Percentiles rank a stretch among this genome's conserved stretches.
Conservation (phyloP, 768 basidiomycete species). For the Trametes cingulata region DNA sequence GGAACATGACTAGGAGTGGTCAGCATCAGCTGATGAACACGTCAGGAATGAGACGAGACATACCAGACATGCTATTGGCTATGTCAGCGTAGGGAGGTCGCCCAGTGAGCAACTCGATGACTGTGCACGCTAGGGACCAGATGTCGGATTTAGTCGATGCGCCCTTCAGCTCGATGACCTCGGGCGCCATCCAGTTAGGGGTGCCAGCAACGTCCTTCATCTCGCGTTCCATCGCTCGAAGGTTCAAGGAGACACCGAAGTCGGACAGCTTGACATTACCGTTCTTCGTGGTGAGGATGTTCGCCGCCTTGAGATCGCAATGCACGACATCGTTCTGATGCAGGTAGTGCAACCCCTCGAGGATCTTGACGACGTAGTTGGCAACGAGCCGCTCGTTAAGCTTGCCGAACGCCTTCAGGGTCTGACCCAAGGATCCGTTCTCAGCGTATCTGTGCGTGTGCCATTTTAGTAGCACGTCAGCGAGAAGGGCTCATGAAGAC, state of each 20-base stretch:
- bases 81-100: slow-evolving; percentile 91
- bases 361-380: slow-evolving; percentile 92
- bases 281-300: slow-evolving; percentile 97
- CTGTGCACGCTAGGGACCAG: slow-evolving; percentile 94
- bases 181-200: slow-evolving; percentile 99
- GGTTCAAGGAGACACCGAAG: slow-evolving; percentile 95
- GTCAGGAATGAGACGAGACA: background rate
- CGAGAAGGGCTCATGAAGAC: slow-evolving; percentile 34
- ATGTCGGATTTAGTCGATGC: slow-evolving; percentile 93
- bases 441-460: slow-evolving; percentile 82
- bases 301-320: slow-evolving; percentile 97
- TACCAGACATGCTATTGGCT: slow-evolving; percentile 87
- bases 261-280: slow-evolving; percentile 97
- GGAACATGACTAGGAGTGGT: slow-evolving; percentile 78
- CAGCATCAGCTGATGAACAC: background rate
- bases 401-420: slow-evolving; percentile 90
- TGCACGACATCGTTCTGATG: slow-evolving; percentile 91
- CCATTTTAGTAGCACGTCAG: slow-evolving; percentile 22
- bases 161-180: slow-evolving; percentile 94
- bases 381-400: slow-evolving; percentile 92
- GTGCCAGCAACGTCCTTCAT: slow-evolving; percentile 90
- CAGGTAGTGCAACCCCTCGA: slow-evolving; percentile 93
- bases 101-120: slow-evolving; percentile 92
- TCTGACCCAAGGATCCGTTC: slow-evolving; percentile 93
- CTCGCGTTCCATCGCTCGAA: slow-evolving; percentile 85